These are phyloP conservation scores for Gonapodya prolifera DNA, from an alignment of 192 early-diverging fungal genomes.

Conservation along the genomic window DNA sequence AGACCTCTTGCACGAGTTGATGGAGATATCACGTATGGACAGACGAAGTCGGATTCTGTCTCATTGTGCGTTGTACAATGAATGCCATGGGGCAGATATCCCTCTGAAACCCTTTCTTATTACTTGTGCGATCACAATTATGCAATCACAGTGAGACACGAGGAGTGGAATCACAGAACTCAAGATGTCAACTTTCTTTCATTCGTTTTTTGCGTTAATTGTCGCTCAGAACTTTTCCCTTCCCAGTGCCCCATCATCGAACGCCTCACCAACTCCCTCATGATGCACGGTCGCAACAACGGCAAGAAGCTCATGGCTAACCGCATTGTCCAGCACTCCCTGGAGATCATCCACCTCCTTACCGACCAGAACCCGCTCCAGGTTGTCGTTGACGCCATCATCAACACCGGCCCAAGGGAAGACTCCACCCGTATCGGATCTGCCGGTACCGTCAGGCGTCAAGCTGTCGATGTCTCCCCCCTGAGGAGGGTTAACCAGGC, in stretches of 20 bases:
- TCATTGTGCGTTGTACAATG: too few species aligned
- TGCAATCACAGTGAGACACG: too few species aligned
- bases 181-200: too few species aligned
- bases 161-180: too few species aligned
- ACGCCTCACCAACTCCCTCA: slow-evolving; percentile 95
- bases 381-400: slow-evolving; percentile 94
- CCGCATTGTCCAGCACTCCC: slow-evolving; percentile 98
- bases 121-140: too few species aligned
- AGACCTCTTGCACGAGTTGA: too few species aligned
- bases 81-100: too few species aligned
- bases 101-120: too few species aligned
- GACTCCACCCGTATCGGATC: slow-evolving; percentile 98
- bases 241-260: slow-evolving; percentile 91
- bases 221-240: too few species aligned
- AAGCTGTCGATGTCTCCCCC: slow-evolving; percentile 99
- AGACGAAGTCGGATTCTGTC: too few species aligned
- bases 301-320: slow-evolving; percentile 99
- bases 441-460: slow-evolving; percentile 93
- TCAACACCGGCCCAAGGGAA: slow-evolving; percentile 98
- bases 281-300: slow-evolving; percentile 99
- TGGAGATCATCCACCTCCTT: slow-evolving; percentile 97
- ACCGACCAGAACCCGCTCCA: slow-evolving; percentile 98
- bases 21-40: too few species aligned
- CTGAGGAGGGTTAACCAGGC: slow-evolving; percentile 96
- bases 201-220: too few species aligned